Evolutionary conservation across 1,284 basidiomycete species (phyloP).

Genomic region (Pyrrhoderma lamaoense): DNA sequence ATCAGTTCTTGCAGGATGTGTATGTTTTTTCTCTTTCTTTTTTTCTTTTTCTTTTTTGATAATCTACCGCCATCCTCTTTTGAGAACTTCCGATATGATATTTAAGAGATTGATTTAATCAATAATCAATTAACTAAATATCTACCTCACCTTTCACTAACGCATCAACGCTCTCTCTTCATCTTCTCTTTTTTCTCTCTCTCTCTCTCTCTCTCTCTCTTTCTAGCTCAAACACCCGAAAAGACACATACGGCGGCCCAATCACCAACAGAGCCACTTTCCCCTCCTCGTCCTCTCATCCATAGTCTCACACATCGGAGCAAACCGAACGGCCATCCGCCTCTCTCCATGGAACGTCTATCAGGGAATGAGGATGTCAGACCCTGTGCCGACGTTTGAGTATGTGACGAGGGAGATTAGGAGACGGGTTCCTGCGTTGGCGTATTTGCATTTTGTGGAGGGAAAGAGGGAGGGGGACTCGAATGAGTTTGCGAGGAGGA

Average conservation of each 20-base stretch:
- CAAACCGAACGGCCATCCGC: slow-evolving; percentile 30
- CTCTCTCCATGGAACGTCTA: slow-evolving; percentile 29
- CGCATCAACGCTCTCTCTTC: no score
- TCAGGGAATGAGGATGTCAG: slow-evolving; percentile 29
- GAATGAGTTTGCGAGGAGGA: slow-evolving; percentile 29
- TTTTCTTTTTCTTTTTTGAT: no score
- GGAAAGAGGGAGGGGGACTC: slow-evolving; percentile 21
- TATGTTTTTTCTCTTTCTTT: not conserved
- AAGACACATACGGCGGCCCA: slow-evolving; percentile 42
- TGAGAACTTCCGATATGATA: not conserved
- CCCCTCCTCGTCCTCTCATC: slow-evolving; percentile 34
- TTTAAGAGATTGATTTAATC: no score
- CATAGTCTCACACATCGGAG: slow-evolving; percentile 14
- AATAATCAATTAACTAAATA: no score
- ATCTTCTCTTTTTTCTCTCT: not conserved
- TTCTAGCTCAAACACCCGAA: slow-evolving; percentile 31
- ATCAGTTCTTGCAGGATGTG: slow-evolving; percentile 20
- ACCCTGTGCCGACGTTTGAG: slow-evolving; percentile 36
- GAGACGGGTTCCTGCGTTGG: slow-evolving; percentile 37
- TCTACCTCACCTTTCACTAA: no score
- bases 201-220: no score
- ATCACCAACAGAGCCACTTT: slow-evolving; percentile 41
- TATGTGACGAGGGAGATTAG: slow-evolving; percentile 30
- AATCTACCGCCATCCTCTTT: not conserved
- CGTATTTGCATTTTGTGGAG: slow-evolving; percentile 54